Evolutionary conservation across 1,284 basidiomycete genomes (phyloP).

Genomic region (Anthracocystis walkeri): DNA sequence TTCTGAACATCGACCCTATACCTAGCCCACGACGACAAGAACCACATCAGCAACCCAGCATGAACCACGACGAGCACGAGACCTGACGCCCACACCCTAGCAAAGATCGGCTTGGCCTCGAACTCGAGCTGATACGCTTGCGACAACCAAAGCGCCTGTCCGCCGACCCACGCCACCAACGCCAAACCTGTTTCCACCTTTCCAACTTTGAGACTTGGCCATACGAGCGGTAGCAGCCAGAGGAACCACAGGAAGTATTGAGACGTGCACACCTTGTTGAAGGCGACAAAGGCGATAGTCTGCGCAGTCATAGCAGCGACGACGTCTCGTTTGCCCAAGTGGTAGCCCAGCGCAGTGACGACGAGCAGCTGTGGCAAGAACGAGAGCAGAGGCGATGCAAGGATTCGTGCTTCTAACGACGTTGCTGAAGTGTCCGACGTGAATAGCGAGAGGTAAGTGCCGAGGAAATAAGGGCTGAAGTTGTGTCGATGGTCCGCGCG

Average conservation of each 20-base stretch:
- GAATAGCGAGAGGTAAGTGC: slow-evolving; percentile 79
- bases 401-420: slow-evolving; percentile 14
- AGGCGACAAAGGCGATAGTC: slow-evolving; percentile 88
- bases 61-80: slow-evolving; percentile 56
- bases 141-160: slow-evolving; percentile 68
- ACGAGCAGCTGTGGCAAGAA: slow-evolving; percentile 79
- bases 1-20: slow-evolving; percentile 36
- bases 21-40: slow-evolving; percentile 55
- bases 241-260: slow-evolving; percentile 99
- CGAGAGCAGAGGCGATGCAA: slow-evolving; percentile 56
- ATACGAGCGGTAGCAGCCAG: slow-evolving; percentile 85
- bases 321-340: slow-evolving; percentile 76
- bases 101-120: slow-evolving; percentile 57
- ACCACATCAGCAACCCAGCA: slow-evolving; percentile 41
- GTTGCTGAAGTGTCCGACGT: background rate
- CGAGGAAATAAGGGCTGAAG: slow-evolving; percentile 96
- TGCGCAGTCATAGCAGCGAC: slow-evolving; percentile 90
- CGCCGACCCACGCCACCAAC: slow-evolving; percentile 79
- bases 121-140: slow-evolving; percentile 67
- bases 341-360: slow-evolving; percentile 77
- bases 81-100: slow-evolving; percentile 57
- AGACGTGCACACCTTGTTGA: slow-evolving; percentile 98
- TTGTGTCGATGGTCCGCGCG: slow-evolving; percentile 97
- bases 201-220: slow-evolving; percentile 74
- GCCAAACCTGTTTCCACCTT: slow-evolving; percentile 24